Evolutionary conservation across 345 rosid genomes (phyloP).

Genomic region (Corchorus capsularis): DNA sequence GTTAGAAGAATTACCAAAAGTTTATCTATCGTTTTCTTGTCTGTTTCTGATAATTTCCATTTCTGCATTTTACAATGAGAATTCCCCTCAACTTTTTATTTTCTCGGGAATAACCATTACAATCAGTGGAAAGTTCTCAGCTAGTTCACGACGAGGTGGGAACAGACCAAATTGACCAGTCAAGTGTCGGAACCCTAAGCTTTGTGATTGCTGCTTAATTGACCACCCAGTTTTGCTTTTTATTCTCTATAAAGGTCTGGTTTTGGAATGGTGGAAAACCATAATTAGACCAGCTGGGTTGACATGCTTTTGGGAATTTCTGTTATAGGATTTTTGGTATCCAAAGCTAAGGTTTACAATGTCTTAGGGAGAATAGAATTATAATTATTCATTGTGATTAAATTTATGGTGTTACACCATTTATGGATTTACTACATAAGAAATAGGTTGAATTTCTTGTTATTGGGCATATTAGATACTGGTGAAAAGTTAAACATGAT

Average conservation of each 20-base stretch:
- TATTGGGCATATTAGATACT: background rate
- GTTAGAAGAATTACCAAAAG: too few species aligned
- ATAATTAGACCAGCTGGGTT: background rate
- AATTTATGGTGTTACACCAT: background rate
- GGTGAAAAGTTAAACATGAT: background rate
- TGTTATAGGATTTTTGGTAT: background rate
- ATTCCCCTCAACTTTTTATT: background rate
- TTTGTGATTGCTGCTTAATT: background rate
- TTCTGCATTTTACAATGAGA: too few species aligned
- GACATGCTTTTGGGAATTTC: background rate
- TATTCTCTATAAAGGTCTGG: background rate
- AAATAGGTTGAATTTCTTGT: background rate
- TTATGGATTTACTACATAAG: background rate
- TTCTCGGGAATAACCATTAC: background rate
- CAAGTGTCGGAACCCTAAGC: slow-evolving; percentile 17
- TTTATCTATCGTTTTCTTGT: too few species aligned
- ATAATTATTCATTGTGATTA: background rate
- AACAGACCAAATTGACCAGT: slow-evolving; percentile 13
- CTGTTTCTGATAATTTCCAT: too few species aligned
- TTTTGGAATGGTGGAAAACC: background rate
- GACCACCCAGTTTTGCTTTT: background rate
- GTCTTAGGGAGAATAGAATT: background rate
- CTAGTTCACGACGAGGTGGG: slow-evolving; percentile 18
- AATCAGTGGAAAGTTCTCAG: slow-evolving; percentile 23
- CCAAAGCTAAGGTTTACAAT: background rate